phyloP scores from a whole-genome alignment of 1,284 basidiomycete genomes.

The Neonothopanus nambi region DNA sequence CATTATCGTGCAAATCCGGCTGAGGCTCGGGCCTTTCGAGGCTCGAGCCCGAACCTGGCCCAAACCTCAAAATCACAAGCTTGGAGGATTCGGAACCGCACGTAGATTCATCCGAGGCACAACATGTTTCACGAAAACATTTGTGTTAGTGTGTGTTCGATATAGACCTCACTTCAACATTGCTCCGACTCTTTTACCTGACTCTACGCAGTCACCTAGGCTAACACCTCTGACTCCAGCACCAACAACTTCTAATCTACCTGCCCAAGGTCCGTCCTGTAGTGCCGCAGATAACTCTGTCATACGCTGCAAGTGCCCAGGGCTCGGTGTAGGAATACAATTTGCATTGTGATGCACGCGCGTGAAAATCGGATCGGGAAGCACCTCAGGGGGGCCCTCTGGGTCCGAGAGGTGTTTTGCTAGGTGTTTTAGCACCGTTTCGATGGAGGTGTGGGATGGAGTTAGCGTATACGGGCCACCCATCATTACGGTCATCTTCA shows the following conservation, averaged over 20 bases:
- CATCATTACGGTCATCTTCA: conserved; percentile 90
- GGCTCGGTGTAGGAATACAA: conserved; percentile 84
- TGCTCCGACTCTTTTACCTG: conserved; percentile 58
- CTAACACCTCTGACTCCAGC: conserved; percentile 90
- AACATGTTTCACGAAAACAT: no score
- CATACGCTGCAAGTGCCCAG: conserved; percentile 77
- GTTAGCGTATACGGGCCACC: conserved; percentile 73
- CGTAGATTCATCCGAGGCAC: no score
- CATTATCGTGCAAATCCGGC: no score
- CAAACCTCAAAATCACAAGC: no score
- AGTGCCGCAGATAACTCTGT: conserved; percentile 55
- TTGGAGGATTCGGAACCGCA: no score
- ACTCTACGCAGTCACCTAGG: conserved; percentile 85
- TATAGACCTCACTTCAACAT: conserved; percentile 24
- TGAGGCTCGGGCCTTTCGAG: no score
- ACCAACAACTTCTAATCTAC: conserved; percentile 75
- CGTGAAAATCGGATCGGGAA: conserved; percentile 62
- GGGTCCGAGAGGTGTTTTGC: conserved; percentile 25
- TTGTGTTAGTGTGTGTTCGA: no score
- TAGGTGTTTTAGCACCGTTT: conserved; percentile 28
- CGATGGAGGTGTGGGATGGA: conserved; percentile 3
- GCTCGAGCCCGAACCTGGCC: no score
- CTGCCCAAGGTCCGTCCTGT: conserved; percentile 46
- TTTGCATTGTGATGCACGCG: conserved; percentile 58
- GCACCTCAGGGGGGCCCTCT: conserved; percentile 38